These are phyloP conservation scores for Claviceps sp. DNA, from an alignment of 2,329 filamentous ascomycete genomes.

Conservation along the genomic window DNA sequence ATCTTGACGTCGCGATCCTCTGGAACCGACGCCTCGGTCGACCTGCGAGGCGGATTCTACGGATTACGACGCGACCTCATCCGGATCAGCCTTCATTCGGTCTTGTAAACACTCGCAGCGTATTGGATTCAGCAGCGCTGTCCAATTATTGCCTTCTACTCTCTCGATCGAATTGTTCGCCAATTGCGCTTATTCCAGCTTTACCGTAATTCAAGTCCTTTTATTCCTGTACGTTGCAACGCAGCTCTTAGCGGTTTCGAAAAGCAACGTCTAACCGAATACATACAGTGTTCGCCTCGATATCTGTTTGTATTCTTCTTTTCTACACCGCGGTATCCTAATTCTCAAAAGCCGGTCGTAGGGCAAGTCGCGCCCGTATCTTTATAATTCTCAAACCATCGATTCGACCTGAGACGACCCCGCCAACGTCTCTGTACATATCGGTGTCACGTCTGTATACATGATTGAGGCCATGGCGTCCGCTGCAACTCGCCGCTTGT, in stretches of 20 bases:
- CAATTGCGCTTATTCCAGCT: conserved; percentile 4
- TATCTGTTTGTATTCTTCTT: background rate
- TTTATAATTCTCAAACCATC: background rate
- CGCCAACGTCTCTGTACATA: background rate
- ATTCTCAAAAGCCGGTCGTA: background rate
- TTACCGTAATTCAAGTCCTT: background rate
- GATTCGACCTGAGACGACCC: background rate
- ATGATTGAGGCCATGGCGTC: conserved; percentile 40
- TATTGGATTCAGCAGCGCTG: conserved; percentile 40
- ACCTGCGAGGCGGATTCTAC: background rate
- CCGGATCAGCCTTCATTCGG: conserved; percentile 9
- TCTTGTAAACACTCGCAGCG: conserved; percentile 9
- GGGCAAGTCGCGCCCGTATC: background rate
- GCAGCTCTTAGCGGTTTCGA: background rate
- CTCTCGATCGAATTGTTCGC: conserved; percentile 5
- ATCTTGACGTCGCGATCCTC: conserved; percentile 1
- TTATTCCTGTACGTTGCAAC: background rate
- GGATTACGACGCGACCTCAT: conserved; percentile 4
- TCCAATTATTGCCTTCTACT: conserved; percentile 19
- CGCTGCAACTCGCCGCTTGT: conserved; percentile 45
- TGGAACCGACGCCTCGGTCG: too few relatives aligned
- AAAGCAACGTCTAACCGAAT: background rate
- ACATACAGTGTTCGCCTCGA: background rate
- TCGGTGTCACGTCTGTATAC: background rate
- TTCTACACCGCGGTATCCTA: background rate